These are phyloP conservation scores for Hyphopichia pseudoburtonii DNA, from an alignment of 1,139 yeast species.

Conservation along the genomic window DNA sequence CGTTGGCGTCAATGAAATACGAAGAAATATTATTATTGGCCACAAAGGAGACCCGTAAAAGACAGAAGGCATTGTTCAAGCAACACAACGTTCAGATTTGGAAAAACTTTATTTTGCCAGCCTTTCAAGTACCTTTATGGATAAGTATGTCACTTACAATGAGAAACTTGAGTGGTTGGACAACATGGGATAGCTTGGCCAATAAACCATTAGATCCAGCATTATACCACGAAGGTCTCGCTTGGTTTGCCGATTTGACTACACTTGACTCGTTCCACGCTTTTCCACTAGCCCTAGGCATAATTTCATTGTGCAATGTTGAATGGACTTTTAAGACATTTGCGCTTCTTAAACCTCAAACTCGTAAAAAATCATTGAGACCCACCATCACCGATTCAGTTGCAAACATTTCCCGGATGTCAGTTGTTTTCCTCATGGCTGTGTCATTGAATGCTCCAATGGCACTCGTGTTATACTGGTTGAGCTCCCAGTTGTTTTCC, in stretches of 20 bases:
- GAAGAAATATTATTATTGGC: constrained; percentile 76
- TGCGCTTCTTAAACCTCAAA: constrained; percentile 43
- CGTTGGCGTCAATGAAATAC: constrained; percentile 56
- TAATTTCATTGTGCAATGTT: constrained; percentile 68
- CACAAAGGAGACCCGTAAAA: constrained; percentile 71
- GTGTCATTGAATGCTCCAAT: constrained; percentile 83
- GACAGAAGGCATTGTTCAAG: constrained; percentile 70
- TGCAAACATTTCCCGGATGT: constrained; percentile 68
- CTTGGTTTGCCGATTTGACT: constrained; percentile 64
- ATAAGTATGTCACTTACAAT: constrained; percentile 72
- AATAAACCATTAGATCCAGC: constrained; percentile 55
- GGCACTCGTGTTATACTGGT: constrained; percentile 81
- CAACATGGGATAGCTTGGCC: constrained; percentile 46
- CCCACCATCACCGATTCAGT: constrained; percentile 62
- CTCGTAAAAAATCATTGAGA: constrained; percentile 41
- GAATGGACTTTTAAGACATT: constrained; percentile 71
- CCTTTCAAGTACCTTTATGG: constrained; percentile 89
- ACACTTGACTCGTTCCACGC: constrained; percentile 61
- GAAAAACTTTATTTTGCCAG: constrained; percentile 74
- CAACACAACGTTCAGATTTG: constrained; percentile 71
- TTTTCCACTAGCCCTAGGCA: constrained; percentile 71
- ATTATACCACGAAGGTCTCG: constrained; percentile 53
- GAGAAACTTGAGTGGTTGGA: constrained; percentile 76
- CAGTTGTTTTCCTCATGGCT: constrained; percentile 80
- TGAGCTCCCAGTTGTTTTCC: constrained; percentile 77